A percentile compares a stretch with the other conserved stretches of the same genome.
These are phyloP conservation scores for Sporothrix protearum DNA, from an alignment of 2,329 filamentous ascomycete species.

Conservation along the genomic window DNA sequence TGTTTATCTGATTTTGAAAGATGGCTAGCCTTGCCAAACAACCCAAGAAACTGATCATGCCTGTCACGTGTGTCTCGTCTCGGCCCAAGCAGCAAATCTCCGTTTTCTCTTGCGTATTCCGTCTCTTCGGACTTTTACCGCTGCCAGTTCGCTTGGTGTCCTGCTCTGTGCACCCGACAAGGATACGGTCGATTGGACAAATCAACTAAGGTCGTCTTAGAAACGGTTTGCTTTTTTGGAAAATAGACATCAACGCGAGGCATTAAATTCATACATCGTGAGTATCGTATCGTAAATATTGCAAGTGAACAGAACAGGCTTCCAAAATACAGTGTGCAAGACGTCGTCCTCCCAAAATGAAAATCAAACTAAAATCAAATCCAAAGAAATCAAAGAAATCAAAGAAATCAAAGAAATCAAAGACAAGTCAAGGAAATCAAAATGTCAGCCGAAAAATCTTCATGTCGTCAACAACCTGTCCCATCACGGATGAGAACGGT, in stretches of 20 bases:
- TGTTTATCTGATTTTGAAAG: not conserved
- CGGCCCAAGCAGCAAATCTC: not conserved
- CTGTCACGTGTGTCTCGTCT: not conserved
- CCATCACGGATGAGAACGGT: not conserved
- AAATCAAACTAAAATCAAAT: not conserved
- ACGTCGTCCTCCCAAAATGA: not conserved
- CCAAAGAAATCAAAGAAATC: not conserved
- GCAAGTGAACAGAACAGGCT: not conserved
- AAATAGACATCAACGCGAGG: not conserved
- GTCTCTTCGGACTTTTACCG: not conserved
- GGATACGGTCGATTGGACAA: not conserved
- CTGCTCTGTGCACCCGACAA: not conserved
- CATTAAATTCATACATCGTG: not conserved
- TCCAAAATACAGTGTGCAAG: not conserved
- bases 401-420: too few species aligned
- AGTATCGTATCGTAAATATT: not conserved
- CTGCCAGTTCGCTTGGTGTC: not conserved
- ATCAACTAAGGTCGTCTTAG: not conserved
- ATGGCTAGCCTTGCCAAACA: not conserved
- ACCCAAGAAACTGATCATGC: not conserved
- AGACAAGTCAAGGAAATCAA: too few species aligned
- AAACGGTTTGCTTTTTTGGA: not conserved
- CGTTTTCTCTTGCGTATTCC: not conserved
- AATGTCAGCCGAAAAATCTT: not conserved
- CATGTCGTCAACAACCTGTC: not conserved